These are phyloP conservation scores for Lichtheimia corymbifera DNA, from an alignment of 371 early-diverging fungal species.

Conservation along the genomic window DNA sequence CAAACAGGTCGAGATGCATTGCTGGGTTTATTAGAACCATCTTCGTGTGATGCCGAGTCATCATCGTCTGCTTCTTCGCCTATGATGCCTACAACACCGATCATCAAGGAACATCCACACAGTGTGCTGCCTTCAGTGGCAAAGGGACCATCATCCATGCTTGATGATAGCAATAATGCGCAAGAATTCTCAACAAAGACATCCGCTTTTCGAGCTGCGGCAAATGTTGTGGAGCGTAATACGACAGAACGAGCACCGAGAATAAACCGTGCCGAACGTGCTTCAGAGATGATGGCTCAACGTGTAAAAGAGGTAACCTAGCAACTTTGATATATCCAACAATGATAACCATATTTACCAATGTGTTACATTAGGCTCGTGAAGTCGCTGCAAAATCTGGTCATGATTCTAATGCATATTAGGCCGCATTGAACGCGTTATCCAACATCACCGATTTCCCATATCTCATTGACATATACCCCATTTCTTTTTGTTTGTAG, in stretches of 20 bases:
- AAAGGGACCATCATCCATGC: conserved; percentile 8
- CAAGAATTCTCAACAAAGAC: conserved; percentile 39
- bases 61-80: conserved; percentile 5
- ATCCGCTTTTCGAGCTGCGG: conserved; percentile 41
- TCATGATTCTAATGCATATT: too few species aligned
- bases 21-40: conserved; percentile 24
- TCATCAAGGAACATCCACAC: conserved; percentile 9
- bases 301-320: conserved; percentile 49
- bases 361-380: too few species aligned
- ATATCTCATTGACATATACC: too few species aligned
- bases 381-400: too few species aligned
- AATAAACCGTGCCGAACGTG: conserved; percentile 58
- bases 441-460: too few species aligned
- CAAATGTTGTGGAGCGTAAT: conserved; percentile 35
- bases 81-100: conserved; percentile 1
- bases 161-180: conserved; percentile 32
- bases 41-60: conserved; percentile 8
- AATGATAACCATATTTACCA: too few species aligned
- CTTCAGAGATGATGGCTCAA: conserved; percentile 49
- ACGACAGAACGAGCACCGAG: conserved; percentile 26
- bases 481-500: too few species aligned
- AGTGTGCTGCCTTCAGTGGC: conserved; percentile 17
- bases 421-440: too few species aligned
- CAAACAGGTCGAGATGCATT: conserved; percentile 34
- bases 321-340: neutral